Evolutionary conservation across 306 rosid genomes (phyloP).

Genomic region (Styphnolobium japonicum): DNA sequence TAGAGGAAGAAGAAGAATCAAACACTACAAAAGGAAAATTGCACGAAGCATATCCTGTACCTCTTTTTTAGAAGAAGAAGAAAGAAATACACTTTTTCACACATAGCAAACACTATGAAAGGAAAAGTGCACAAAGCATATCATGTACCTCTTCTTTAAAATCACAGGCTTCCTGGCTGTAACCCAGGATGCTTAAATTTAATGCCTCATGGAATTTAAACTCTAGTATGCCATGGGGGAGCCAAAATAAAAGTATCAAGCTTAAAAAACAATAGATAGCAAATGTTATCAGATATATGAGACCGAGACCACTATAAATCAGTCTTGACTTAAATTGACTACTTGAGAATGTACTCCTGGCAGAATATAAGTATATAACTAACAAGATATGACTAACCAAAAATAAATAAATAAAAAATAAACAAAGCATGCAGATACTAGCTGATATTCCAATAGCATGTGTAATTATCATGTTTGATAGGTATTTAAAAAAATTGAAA

Average conservation of each 20-base stretch:
- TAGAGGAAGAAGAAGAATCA: not conserved
- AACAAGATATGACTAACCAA: not conserved
- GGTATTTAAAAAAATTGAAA: not conserved
- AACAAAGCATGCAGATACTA: not conserved
- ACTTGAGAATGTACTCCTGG: not conserved
- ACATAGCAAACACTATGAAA: not conserved
- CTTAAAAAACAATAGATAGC: not conserved
- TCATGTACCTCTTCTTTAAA: not conserved
- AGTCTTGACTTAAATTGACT: slow-evolving; percentile 4
- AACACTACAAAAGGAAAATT: not conserved
- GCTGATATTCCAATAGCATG: slow-evolving; percentile 7
- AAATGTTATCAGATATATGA: not conserved
- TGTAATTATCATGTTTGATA: not conserved
- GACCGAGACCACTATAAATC: not conserved
- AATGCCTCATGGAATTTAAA: not conserved
- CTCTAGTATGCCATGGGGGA: not conserved
- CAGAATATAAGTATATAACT: not conserved
- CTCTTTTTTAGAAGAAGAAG: not conserved
- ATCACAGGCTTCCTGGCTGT: not conserved
- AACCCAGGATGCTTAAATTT: not conserved
- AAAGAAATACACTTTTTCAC: not conserved
- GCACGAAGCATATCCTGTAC: not conserved
- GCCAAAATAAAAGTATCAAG: not conserved
- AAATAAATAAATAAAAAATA: not conserved
- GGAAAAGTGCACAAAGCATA: not conserved